Evolutionary conservation across 495 filamentous ascomycete species (phyloP), one percentile per base, ranked within the genome.

Genomic region (Trichoderma gamsii): DNA sequence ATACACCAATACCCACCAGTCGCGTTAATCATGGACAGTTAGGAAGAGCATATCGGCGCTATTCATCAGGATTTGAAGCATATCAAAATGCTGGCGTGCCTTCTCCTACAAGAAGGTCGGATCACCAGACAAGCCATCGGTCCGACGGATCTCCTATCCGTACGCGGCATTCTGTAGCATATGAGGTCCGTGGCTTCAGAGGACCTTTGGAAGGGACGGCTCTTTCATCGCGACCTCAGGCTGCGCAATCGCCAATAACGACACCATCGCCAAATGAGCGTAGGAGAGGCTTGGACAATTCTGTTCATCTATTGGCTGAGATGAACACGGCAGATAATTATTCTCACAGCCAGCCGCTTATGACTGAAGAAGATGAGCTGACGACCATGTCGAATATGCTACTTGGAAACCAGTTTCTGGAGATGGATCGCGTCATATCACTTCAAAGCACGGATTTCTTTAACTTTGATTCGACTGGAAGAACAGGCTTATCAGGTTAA

Each of bases 401-500:
- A 67, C 70, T 78, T n/a, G 77, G 73, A 59, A 75, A 77, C 56
- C 73, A 76, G 38, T 80, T 77, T 41, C 68, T 74, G 25, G 74
- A 74, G 35, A 71, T 79, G 69, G 78, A 81, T 70, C 71, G 78
- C 11, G 74, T 80, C 0, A 79, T 81, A 27, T 76, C 71, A 61
- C 71, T 77, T 56, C 75, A 73, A 29, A 74, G 63, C 21, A 49
- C 63, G 16, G 63, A 65, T 41, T 69, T 75, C 71, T 21, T 56
- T 25, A n/a, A 16, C 51, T 56, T 56, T 23, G 51, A 56, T 21
- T 56, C n/a, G 21, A 25, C 21, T 11, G n/a, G 51, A 56, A 23
- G 51, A 25, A 16, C n/a, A 11, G 51, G 51, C n/a, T 16, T 25
- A 11, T 56, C 51, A 25, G 51, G 51, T 2, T 56, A 23, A 25